A percentile compares a stretch with the other conserved stretches of the same genome.
Conservation (phyloP, 139 green algal genomes). For the Dunaliella sp. region DNA sequence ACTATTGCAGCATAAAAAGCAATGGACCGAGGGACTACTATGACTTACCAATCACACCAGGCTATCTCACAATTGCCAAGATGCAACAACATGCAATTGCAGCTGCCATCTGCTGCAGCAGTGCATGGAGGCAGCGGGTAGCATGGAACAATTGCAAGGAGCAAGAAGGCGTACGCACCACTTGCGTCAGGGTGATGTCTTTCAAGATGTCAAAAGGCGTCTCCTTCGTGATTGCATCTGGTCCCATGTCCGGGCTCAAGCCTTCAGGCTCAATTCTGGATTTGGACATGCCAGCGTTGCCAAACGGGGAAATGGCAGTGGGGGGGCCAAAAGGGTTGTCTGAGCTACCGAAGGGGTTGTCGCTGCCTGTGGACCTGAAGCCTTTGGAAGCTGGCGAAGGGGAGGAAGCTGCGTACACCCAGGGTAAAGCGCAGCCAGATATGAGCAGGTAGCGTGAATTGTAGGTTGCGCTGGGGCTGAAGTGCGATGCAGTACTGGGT, state of each 20-base stretch:
- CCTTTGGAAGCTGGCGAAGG: not conserved
- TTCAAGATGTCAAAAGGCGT: conserved; percentile 41
- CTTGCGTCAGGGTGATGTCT: conserved; percentile 70
- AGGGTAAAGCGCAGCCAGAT: too few species aligned
- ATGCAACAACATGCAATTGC: not conserved
- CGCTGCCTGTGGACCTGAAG: not conserved
- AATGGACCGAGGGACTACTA: too few species aligned
- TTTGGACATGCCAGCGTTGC: not conserved
- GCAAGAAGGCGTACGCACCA: conserved; percentile 41
- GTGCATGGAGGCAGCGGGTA: not conserved
- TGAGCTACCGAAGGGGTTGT: conserved; percentile 3
- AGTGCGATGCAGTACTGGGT: too few species aligned
- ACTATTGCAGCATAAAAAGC: too few species aligned
- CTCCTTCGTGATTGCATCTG: conserved; percentile 57
- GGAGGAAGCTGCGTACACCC: conserved; percentile 4
- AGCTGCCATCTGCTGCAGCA: not conserved
- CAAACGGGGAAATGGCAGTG: conserved; percentile 23
- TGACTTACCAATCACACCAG: too few species aligned
- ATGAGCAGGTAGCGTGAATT: too few species aligned
- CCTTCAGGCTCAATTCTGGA: conserved; percentile 50
- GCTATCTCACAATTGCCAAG: too few species aligned
- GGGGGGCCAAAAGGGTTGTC: conserved; percentile 40
- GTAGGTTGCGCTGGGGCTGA: too few species aligned
- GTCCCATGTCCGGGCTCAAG: conserved; percentile 67
- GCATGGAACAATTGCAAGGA: too few species aligned